Evolutionary conservation across 2,329 filamentous ascomycete species (phyloP), one percentile per base, ranked within the genome.

Genomic region (Pseudogymnoascus sp.): DNA sequence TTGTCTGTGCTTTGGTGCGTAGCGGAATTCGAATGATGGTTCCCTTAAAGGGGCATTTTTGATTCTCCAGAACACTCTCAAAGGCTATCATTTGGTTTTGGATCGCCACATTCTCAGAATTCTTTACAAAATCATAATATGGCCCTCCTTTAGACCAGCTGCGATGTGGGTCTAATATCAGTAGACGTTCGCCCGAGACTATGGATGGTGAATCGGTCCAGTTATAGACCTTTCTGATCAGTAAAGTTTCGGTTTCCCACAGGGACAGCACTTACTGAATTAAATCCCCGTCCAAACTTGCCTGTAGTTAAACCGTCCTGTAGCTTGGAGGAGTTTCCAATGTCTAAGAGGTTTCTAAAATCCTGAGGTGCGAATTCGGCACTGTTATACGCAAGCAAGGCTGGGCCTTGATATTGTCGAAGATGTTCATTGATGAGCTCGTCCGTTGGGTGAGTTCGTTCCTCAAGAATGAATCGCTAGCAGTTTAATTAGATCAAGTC

Each of bases 161-260:
- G 14, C 2, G 1, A 37, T 37, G 46, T 16, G 74, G 74, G 66
- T 75, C 74, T 8, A 75, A 65, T 6, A 76, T 69, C 4, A 72
- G 66, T 10, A 76, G 61, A 2, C 63, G 69, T 2, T 69, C 64
- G 12, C 69, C 63, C 12, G 73, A 75, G 6, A 74, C 59, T 33
- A 76, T 72, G 8, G 71, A 72, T n/a, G 74, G 74, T 5, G 70
- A 72, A 64, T 76, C 74, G 0, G 74, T 75, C 71, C 71, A 76
- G 60, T 76, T 75, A 53, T 75, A 76, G 1, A 72, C 68, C 69
- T 72, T 22, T 6, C 35, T 16, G 56, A 56, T 66, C 59, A 67
- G 60, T 16, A 50, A 59, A 60, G 6, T 40, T 26, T 33, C 12
- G 64, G 68, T n/a, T 75, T 65, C 40, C 67, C 74, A 7, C 67